Evolutionary conservation across 2,329 filamentous ascomycete species (phyloP).

Genomic region (Dactylellina leptospora): DNA sequence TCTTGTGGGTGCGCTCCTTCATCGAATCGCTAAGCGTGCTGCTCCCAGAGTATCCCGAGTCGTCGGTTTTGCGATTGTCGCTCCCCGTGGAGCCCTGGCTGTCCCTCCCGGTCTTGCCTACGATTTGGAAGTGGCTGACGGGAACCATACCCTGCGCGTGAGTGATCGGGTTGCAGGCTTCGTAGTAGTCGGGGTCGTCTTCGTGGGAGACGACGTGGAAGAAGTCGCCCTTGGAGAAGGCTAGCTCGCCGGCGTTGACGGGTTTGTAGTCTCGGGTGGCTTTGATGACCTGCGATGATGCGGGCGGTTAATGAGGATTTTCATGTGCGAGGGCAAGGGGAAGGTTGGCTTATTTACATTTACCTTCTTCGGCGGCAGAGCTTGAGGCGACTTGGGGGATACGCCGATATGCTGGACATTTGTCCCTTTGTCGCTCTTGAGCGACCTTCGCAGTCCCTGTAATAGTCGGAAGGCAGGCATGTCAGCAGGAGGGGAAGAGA

Average conservation of each 20-base stretch:
- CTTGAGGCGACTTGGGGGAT: slow-evolving; percentile 82
- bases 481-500: slow-evolving; percentile 1
- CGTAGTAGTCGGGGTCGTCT: slow-evolving; percentile 95
- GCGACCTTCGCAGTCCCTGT: slow-evolving; percentile 84
- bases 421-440: slow-evolving; percentile 81
- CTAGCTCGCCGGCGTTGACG: slow-evolving; percentile 78
- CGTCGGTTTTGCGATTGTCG: slow-evolving; percentile 70
- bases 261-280: slow-evolving; percentile 93
- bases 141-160: slow-evolving; percentile 90
- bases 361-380: slow-evolving; percentile 93
- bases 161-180: slow-evolving; percentile 93
- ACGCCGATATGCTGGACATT: slow-evolving; percentile 78
- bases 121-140: slow-evolving; percentile 88
- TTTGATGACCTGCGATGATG: slow-evolving; percentile 81
- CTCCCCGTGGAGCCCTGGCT: slow-evolving; percentile 73
- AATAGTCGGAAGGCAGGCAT: not conserved
- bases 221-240: slow-evolving; percentile 94
- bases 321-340: not conserved
- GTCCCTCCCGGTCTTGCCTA: slow-evolving; percentile 91
- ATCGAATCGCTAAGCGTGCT: slow-evolving; percentile 59
- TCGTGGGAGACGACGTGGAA: slow-evolving; percentile 97
- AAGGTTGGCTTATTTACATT: slow-evolving; percentile 57
- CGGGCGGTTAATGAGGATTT: slow-evolving; percentile 6
- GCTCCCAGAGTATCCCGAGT: slow-evolving; percentile 81
- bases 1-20: slow-evolving; percentile 49